Evolutionary conservation across 1,284 basidiomycete species (phyloP), one percentile per base, ranked within the genome.

Genomic region (Hemileia vastatrix): DNA sequence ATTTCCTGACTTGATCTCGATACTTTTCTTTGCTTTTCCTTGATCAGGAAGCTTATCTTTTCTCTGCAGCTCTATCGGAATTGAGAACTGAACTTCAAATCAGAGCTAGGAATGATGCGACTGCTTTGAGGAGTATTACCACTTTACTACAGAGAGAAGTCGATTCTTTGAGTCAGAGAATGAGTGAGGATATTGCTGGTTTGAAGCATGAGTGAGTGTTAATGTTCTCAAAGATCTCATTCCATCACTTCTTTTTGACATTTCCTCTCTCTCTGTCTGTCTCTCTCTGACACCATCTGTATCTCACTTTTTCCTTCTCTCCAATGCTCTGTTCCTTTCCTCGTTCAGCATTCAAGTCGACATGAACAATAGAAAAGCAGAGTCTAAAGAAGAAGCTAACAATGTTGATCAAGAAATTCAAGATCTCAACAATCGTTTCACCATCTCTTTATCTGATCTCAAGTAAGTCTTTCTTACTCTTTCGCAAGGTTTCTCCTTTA

Each of bases 11-110:
- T n/a, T n/a, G n/a, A n/a, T n/a, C n/a, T n/a, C n/a, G n/a, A n/a
- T n/a, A n/a, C n/a, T n/a, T n/a, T n/a, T n/a, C n/a, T n/a, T n/a
- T n/a, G n/a, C n/a, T n/a, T n/a, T n/a, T n/a, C n/a, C n/a, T n/a
- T n/a, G n/a, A n/a, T n/a, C n/a, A n/a, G n/a, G n/a, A 94, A 84
- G 90, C 91, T 9, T 99, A 99, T 76, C 81, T 97, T 24, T 97
- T 96, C 77, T 84, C 86, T 57, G 94, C 95, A 8, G 95, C 94
- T 0, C 77, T 98, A 24, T 88, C 89, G 0, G 92, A 98, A 76
- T 80, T 96, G 47, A 83, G 91, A 15, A 87, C 90, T 3, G 94
- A 96, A 72, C 83, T 90, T 45, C 85, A 86, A 6, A 83, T 92
- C 67, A 83, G 84, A 61, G 86, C 88, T 2, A 83, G 88, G 61